Percentiles rank a stretch among this genome's conserved stretches.
Conservation (phyloP, 768 basidiomycete genomes). For the Pleurotus tuoliensis region DNA sequence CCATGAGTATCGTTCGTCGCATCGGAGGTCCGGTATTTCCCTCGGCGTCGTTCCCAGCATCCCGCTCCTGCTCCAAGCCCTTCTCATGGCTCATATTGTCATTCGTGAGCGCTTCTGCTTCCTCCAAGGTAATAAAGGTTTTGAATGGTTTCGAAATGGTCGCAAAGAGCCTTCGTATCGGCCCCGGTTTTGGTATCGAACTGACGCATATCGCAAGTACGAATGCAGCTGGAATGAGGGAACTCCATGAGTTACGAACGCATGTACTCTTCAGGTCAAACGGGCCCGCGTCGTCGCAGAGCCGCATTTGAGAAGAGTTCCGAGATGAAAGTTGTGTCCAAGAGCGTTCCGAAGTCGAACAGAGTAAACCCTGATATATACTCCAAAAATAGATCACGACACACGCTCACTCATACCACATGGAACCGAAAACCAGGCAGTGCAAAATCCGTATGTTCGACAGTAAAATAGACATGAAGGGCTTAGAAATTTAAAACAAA, state of each 20-base stretch:
- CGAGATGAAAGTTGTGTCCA: too few species aligned
- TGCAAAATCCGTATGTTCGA: too few species aligned
- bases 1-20: constrained; percentile 60
- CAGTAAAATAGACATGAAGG: too few species aligned
- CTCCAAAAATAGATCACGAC: neutral
- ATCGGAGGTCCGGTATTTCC: constrained; percentile 34
- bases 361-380: neutral
- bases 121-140: constrained; percentile 45
- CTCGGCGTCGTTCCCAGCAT: constrained; percentile 15
- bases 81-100: constrained; percentile 14
- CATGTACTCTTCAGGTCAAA: constrained; percentile 45
- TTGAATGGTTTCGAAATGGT: constrained; percentile 30
- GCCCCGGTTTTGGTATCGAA: constrained; percentile 26
- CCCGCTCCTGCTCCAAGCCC: constrained; percentile 18
- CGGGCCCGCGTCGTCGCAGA: constrained; percentile 27
- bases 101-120: constrained; percentile 48
- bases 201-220: constrained; percentile 40
- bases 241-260: constrained; percentile 48
- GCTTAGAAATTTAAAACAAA: too few species aligned
- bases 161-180: constrained; percentile 19
- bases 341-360: neutral
- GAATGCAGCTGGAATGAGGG: constrained; percentile 41
- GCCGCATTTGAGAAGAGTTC: constrained; percentile 21
- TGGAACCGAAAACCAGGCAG: too few species aligned
- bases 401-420: too few species aligned